Percentiles rank a stretch among this genome's conserved stretches.
Conservation (phyloP, 1,284 basidiomycete species). For the Salmacisia buchloeana region DNA sequence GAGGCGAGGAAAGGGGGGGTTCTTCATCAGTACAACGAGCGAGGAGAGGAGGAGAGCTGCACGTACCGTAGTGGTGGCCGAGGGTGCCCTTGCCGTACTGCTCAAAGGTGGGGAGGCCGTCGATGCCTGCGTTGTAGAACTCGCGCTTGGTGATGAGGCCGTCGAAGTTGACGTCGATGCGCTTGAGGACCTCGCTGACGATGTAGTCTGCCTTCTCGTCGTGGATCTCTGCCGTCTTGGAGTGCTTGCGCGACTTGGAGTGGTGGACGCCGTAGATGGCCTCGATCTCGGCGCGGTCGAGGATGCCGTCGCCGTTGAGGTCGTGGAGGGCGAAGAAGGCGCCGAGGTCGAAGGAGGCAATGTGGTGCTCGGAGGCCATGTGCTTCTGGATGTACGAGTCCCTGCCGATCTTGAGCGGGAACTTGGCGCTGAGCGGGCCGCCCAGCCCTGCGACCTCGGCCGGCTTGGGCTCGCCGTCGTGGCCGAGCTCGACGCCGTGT, state of each 20-base stretch:
- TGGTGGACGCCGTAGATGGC: conserved; percentile 77
- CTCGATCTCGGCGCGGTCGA: conserved; percentile 52
- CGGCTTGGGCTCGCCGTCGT: neutral
- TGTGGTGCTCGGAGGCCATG: conserved; percentile 51
- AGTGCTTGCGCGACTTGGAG: conserved; percentile 79
- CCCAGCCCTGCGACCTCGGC: conserved; percentile 6
- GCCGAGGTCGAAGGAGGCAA: conserved; percentile 49
- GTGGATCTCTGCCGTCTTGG: conserved; percentile 70
- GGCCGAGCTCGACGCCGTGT: conserved; percentile 3
- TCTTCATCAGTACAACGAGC: too few species aligned
- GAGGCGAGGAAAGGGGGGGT: neutral
- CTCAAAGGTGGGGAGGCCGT: conserved; percentile 71
- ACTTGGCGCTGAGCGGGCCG: conserved; percentile 24
- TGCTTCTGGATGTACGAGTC: conserved; percentile 45
- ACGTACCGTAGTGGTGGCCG: conserved; percentile 81
- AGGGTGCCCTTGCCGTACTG: conserved; percentile 57
- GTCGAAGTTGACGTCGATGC: conserved; percentile 73
- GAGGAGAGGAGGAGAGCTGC: neutral
- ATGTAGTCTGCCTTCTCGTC: conserved; percentile 78
- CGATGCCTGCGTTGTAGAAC: conserved; percentile 70
- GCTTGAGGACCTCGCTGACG: conserved; percentile 67
- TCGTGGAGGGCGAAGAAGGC: conserved; percentile 75
- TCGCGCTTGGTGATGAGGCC: conserved; percentile 73
- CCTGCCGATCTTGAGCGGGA: neutral
- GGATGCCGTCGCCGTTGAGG: conserved; percentile 61